phyloP scores from a whole-genome alignment of 495 filamentous ascomycete species.

The Aspergillus bertholletiae region DNA sequence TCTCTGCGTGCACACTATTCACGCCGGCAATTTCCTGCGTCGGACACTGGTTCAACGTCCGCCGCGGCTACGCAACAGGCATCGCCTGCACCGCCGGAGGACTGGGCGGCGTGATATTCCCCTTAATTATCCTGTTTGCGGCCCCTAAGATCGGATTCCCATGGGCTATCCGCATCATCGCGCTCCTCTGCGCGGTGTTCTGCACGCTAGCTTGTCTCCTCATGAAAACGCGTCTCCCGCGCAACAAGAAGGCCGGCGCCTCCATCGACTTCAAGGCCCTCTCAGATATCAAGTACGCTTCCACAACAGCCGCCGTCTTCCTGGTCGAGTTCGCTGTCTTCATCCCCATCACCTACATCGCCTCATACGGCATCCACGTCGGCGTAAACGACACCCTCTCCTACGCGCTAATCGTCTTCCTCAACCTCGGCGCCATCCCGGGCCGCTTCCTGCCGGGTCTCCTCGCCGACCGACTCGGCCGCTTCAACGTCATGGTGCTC shows the following conservation, averaged over 20 bases:
- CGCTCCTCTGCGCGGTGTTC: constrained; percentile 58
- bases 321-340: constrained; percentile 73
- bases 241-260: constrained; percentile 17
- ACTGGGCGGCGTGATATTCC: constrained; percentile 71
- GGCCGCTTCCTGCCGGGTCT: constrained; percentile 53
- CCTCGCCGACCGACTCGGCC: constrained; percentile 62
- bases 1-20: constrained; percentile 51
- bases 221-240: constrained; percentile 18
- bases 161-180: constrained; percentile 70
- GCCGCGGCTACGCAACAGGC: constrained; percentile 69
- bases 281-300: constrained; percentile 32
- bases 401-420: constrained; percentile 52
- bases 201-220: constrained; percentile 25
- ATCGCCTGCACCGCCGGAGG: no score
- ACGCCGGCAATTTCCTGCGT: constrained; percentile 58
- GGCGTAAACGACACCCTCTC: constrained; percentile 36
- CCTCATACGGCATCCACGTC: constrained; percentile 48
- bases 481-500: constrained; percentile 64
- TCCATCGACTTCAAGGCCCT: constrained; percentile 26
- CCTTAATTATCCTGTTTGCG: constrained; percentile 63
- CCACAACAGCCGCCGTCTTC: constrained; percentile 61
- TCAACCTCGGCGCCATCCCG: constrained; percentile 46
- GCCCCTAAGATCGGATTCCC: constrained; percentile 63
- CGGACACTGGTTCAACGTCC: constrained; percentile 66
- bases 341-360: constrained; percentile 68